These are phyloP conservation scores for Flaveria floridana DNA, from an alignment of 140 eudicot genomes.

Conservation along the genomic window DNA sequence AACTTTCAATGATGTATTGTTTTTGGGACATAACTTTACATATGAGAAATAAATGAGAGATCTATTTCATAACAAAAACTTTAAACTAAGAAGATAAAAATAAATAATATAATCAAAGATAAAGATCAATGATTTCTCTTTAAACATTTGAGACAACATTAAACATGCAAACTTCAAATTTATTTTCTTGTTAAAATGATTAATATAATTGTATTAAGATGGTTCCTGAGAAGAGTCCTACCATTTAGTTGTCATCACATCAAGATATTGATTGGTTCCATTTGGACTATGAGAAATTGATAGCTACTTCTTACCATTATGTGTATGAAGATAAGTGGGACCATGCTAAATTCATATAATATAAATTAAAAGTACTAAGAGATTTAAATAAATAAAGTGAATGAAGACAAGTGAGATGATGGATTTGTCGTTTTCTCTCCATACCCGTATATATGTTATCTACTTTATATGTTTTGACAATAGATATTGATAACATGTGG, in stretches of 20 bases:
- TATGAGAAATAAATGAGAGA: too few relatives aligned
- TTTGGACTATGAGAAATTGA: constrained; percentile 10
- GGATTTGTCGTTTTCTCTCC: constrained; percentile 2
- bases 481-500: not conserved
- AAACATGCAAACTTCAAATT: too few relatives aligned
- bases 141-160: too few relatives aligned
- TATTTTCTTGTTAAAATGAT: too few relatives aligned
- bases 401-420: constrained; percentile 15
- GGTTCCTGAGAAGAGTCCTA: constrained; percentile 3
- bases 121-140: too few relatives aligned
- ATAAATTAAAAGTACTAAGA: not conserved
- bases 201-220: not conserved
- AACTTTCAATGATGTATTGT: too few relatives aligned
- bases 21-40: too few relatives aligned
- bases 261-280: constrained; percentile 17
- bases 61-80: too few relatives aligned
- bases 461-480: not conserved
- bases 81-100: too few relatives aligned
- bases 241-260: not conserved
- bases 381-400: not conserved
- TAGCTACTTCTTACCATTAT: constrained; percentile 12
- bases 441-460: not conserved
- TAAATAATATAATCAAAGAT: too few relatives aligned
- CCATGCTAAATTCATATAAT: not conserved
- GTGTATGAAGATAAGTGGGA: constrained; percentile 14